These are phyloP conservation scores for Cryptomeria japonica DNA, from an alignment of 75 land plant genomes.

Conservation along the genomic window DNA sequence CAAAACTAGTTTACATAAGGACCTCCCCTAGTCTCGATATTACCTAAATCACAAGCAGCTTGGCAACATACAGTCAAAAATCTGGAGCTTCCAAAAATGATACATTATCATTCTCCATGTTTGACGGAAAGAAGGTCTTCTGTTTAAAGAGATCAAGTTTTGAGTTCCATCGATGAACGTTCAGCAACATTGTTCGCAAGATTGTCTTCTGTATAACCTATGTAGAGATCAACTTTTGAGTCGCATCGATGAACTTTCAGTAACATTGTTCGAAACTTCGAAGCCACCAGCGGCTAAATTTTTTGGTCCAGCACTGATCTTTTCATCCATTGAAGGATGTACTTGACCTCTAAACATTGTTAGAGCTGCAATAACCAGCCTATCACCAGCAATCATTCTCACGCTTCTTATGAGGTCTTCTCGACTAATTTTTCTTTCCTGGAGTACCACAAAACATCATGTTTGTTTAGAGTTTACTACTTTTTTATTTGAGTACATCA, in stretches of 20 bases:
- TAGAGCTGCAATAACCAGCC: constrained; percentile 31
- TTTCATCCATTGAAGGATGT: not conserved
- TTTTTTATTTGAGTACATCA: not conserved
- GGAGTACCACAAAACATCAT: constrained; percentile 4
- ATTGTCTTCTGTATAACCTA: no score
- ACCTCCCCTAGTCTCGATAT: not conserved
- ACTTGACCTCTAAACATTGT: constrained; percentile 12
- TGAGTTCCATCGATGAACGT: not conserved
- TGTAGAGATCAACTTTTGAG: no score
- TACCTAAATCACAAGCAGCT: not conserved
- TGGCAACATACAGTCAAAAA: not conserved
- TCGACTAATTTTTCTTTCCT: constrained; percentile 54
- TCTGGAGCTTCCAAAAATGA: not conserved
- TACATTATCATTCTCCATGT: not conserved
- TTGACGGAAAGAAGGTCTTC: not conserved
- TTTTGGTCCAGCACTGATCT: not conserved
- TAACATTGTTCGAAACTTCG: not conserved
- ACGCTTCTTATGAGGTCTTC: constrained; percentile 41
- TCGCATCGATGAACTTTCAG: not conserved
- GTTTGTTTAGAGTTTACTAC: not conserved
- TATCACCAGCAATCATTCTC: constrained; percentile 53
- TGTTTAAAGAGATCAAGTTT: not conserved
- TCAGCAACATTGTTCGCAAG: not conserved
- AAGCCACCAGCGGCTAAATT: not conserved
- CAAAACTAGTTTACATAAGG: not conserved